A percentile compares a stretch with the other conserved stretches of the same genome.
These are phyloP conservation scores for Articulospora tetracladia DNA, from an alignment of 495 filamentous ascomycete genomes.

Conservation along the genomic window DNA sequence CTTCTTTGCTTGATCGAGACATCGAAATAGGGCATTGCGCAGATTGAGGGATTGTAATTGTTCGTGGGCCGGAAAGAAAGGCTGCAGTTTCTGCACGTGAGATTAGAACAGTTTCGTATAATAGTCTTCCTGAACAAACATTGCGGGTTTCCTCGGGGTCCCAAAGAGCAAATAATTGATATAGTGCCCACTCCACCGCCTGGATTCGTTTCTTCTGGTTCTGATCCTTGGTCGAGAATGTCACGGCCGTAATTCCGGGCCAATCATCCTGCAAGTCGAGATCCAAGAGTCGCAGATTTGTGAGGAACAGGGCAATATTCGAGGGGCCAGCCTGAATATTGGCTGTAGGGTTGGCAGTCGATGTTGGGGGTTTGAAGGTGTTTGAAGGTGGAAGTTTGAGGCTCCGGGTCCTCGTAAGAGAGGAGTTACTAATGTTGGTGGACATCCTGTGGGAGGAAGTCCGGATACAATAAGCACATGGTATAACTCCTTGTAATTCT, in stretches of 20 bases:
- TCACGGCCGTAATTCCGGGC: constrained; percentile 62
- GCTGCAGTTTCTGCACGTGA: constrained; percentile 66
- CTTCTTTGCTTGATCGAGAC: constrained; percentile 78
- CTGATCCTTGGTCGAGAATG: constrained; percentile 65
- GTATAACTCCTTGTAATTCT: not conserved
- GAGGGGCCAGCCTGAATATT: constrained; percentile 33
- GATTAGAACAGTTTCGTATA: not conserved
- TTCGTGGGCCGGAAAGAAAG: constrained; percentile 85
- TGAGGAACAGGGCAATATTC: constrained; percentile 65
- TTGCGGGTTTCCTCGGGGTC: constrained; percentile 68
- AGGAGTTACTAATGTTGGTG: constrained; percentile 1
- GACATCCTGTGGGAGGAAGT: constrained; percentile 4
- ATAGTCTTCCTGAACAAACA: constrained; percentile 36
- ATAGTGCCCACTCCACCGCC: constrained; percentile 80
- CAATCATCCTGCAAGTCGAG: constrained; percentile 72
- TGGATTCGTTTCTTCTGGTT: constrained; percentile 76
- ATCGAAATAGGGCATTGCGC: constrained; percentile 76
- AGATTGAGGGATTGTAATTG: constrained; percentile 86
- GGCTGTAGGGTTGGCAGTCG: not conserved
- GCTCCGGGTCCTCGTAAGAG: constrained; percentile 12
- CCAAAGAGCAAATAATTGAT: constrained; percentile 77
- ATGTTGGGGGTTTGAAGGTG: constrained; percentile 9
- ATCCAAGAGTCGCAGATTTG: constrained; percentile 74
- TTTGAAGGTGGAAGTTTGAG: constrained; percentile 13
- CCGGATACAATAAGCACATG: constrained; percentile 10